Evolutionary conservation across 371 early-diverging fungal species (phyloP).

Genomic region (Saksenaea oblongispora): DNA sequence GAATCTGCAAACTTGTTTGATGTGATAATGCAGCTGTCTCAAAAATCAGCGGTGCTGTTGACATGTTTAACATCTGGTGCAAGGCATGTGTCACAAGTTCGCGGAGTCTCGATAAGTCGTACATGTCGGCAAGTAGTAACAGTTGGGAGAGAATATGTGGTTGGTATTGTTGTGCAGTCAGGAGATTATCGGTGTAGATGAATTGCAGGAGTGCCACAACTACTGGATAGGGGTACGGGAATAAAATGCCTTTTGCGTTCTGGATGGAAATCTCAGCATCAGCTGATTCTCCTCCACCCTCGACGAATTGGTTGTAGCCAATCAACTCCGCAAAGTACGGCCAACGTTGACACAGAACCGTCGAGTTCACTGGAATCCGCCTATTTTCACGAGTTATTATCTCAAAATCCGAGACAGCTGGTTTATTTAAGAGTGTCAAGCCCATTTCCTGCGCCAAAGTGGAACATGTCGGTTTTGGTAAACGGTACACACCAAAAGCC

Average conservation of each 20-base stretch:
- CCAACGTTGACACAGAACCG: conserved; percentile 68
- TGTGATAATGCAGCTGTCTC: conserved; percentile 55
- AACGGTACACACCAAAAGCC: conserved; percentile 57
- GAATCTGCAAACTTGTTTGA: conserved; percentile 53
- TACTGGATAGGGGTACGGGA: conserved; percentile 60
- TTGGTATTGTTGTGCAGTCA: conserved; percentile 54
- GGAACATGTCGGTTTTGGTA: conserved; percentile 39
- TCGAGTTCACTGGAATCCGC: conserved; percentile 59
- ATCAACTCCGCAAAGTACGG: conserved; percentile 56
- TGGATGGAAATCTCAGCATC: background rate
- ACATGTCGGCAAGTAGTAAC: conserved; percentile 56
- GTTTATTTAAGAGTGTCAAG: conserved; percentile 53
- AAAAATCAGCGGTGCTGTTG: conserved; percentile 61
- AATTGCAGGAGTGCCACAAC: conserved; percentile 64
- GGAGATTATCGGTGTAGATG: conserved; percentile 65
- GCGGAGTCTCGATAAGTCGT: conserved; percentile 54
- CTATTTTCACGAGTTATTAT: conserved; percentile 60
- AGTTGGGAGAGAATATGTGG: conserved; percentile 60
- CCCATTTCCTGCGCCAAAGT: conserved; percentile 52
- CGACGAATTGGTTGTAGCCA: conserved; percentile 9
- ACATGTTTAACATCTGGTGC: conserved; percentile 57
- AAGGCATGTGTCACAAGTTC: conserved; percentile 52
- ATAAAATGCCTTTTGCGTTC: conserved; percentile 26
- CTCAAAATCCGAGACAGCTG: conserved; percentile 57
- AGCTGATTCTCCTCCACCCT: background rate